phyloP scores from a whole-genome alignment of 2,329 filamentous ascomycete genomes.

The Aspergillus sojae region DNA sequence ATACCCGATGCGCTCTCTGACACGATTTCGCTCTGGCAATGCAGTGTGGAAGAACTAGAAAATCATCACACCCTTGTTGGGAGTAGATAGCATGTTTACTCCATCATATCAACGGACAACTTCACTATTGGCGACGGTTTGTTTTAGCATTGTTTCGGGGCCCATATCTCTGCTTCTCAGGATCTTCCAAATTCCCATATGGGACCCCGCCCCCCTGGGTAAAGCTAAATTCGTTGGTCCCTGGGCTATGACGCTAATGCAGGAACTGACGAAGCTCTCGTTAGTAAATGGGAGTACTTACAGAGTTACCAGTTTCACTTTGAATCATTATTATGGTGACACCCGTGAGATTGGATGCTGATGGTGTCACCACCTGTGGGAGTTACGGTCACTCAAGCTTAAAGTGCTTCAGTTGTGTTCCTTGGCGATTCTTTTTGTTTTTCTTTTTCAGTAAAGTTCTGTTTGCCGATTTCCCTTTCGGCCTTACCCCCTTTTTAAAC shows the following conservation, averaged over 20 bases:
- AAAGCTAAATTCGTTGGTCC: constrained; percentile 17
- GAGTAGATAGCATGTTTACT: neutral
- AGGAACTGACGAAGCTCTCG: constrained; percentile 34
- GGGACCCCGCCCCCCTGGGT: constrained; percentile 1
- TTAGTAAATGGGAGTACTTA: constrained; percentile 1
- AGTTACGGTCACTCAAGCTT: constrained; percentile 1
- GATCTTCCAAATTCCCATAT: constrained; percentile 6
- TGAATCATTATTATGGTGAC: constrained; percentile 14
- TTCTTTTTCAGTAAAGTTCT: neutral
- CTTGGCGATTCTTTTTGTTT: neutral
- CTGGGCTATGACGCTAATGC: constrained; percentile 34
- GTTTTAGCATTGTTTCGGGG: constrained; percentile 9
- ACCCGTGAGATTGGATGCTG: neutral
- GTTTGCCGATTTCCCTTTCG: neutral
- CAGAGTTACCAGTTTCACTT: constrained; percentile 14
- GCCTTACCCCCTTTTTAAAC: neutral
- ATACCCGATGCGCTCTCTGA: constrained; percentile 2
- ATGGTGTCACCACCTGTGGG: neutral
- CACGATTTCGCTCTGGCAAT: constrained; percentile 3
- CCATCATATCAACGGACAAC: neutral
- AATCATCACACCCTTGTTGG: constrained; percentile 1
- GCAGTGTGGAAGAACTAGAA: neutral
- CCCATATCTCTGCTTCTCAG: neutral
- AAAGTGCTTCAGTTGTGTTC: neutral
- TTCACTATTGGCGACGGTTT: constrained; percentile 5